These are phyloP conservation scores for Colletotrichum cuscutae DNA, from an alignment of 2,329 filamentous ascomycete genomes.

Conservation along the genomic window DNA sequence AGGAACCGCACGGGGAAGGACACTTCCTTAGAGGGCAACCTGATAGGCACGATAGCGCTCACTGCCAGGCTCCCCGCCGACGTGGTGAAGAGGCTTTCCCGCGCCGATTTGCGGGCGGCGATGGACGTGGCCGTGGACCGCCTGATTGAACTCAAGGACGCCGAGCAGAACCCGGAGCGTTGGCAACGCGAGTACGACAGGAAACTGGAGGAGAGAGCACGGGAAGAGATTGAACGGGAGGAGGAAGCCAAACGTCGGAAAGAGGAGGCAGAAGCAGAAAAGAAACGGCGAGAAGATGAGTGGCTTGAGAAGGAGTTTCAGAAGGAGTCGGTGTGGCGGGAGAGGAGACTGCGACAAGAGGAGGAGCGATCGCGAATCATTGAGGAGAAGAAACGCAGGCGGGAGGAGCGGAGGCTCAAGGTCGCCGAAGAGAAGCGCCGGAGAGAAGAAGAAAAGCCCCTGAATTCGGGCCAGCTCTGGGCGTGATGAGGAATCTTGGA, in stretches of 20 bases:
- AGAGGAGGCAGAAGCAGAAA: not conserved
- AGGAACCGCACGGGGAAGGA: not conserved
- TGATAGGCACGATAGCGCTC: constrained; percentile 9
- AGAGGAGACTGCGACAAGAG: not conserved
- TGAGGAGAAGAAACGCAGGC: not conserved
- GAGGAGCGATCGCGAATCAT: not conserved
- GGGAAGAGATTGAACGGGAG: not conserved
- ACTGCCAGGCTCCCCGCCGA: not conserved
- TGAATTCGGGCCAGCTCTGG: not conserved
- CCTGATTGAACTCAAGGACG: not conserved
- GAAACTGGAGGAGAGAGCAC: not conserved
- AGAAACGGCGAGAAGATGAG: not conserved
- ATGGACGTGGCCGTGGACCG: not conserved
- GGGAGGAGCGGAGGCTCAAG: not conserved
- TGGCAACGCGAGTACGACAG: not conserved
- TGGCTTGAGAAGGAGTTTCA: not conserved
- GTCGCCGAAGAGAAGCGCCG: not conserved
- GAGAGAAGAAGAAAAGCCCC: not conserved
- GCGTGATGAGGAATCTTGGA: not conserved
- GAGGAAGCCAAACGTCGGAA: too few relatives aligned
- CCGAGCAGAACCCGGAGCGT: not conserved
- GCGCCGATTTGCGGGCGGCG: not conserved
- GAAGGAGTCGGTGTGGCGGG: not conserved
- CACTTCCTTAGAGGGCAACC: not conserved
- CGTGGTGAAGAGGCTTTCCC: not conserved